Conservation (phyloP, 441 rosid genomes). For the Biscutella laevigata region DNA sequence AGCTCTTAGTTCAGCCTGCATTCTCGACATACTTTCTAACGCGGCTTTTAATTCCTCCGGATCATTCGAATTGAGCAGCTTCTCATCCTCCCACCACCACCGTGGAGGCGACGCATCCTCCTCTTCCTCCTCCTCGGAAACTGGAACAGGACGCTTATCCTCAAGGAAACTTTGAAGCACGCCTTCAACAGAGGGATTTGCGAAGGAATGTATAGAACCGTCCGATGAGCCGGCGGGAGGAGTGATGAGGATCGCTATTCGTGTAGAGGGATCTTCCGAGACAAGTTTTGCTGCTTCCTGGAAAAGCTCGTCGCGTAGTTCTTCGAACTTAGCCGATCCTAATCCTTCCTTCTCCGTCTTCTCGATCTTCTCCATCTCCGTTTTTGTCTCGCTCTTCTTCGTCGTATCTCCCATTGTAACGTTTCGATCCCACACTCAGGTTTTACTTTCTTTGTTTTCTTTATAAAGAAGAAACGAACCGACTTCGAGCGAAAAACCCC, state of each 20-base stretch:
- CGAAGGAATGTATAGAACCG: background rate
- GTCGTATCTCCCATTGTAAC: background rate
- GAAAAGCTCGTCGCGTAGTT: conserved; percentile 10
- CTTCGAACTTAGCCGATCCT: background rate
- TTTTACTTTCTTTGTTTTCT: too few relatives aligned
- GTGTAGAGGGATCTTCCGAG: background rate
- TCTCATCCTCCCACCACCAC: conserved; percentile 13
- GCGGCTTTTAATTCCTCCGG: background rate
- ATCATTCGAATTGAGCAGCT: background rate
- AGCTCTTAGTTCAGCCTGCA: background rate
- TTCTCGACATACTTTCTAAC: background rate
- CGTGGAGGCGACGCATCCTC: background rate
- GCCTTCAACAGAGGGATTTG: background rate
- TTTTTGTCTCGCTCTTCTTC: background rate
- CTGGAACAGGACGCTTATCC: background rate
- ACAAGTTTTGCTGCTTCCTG: conserved; percentile 5
- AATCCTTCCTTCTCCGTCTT: background rate
- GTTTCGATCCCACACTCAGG: background rate
- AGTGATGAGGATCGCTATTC: background rate
- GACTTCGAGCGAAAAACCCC: background rate
- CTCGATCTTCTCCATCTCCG: background rate
- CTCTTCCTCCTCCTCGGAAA: background rate
- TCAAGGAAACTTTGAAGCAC: background rate
- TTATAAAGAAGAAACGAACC: background rate
- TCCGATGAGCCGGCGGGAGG: background rate